A percentile compares a stretch with the other conserved stretches of the same genome.
phyloP scores from a whole-genome alignment of 2,329 filamentous ascomycete genomes.

The Exophiala bonariae region DNA sequence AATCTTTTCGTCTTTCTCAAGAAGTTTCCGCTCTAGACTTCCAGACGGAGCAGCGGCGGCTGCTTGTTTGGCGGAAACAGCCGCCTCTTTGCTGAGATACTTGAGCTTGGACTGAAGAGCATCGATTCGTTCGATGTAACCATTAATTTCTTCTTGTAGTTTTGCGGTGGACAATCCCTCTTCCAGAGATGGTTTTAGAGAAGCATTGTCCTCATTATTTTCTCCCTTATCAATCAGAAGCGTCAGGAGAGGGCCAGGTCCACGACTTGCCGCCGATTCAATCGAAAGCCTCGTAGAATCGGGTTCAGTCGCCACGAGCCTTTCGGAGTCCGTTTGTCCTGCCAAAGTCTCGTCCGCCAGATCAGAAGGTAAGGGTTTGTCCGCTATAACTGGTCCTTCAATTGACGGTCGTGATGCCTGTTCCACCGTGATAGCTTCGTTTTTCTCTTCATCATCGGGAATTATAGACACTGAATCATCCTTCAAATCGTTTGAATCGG shows the following conservation, averaged over 20 bases:
- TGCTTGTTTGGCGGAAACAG: conserved; percentile 71
- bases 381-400: too few species aligned
- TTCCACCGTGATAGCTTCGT: too few species aligned
- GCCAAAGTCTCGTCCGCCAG: too few species aligned
- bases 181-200: conserved; percentile 4
- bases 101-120: conserved; percentile 87
- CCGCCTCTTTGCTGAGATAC: conserved; percentile 78
- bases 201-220: conserved; percentile 27
- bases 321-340: too few species aligned
- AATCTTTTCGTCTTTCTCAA: conserved; percentile 88
- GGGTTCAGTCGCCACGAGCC: too few species aligned
- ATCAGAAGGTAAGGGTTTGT: too few species aligned
- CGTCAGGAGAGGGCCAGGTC: too few species aligned
- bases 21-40: conserved; percentile 73
- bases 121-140: conserved; percentile 86
- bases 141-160: conserved; percentile 69
- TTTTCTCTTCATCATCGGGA: neutral
- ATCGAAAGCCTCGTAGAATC: too few species aligned
- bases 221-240: conserved; percentile 30
- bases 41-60: conserved; percentile 63
- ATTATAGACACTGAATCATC: conserved; percentile 26
- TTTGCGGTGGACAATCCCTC: conserved; percentile 5
- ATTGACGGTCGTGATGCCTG: too few species aligned
- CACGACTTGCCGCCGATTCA: too few species aligned
- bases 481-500: conserved; percentile 50